These are phyloP conservation scores for Wickerhamomyces xylosicus DNA, from an alignment of 805 yeast genomes.

Conservation along the genomic window DNA sequence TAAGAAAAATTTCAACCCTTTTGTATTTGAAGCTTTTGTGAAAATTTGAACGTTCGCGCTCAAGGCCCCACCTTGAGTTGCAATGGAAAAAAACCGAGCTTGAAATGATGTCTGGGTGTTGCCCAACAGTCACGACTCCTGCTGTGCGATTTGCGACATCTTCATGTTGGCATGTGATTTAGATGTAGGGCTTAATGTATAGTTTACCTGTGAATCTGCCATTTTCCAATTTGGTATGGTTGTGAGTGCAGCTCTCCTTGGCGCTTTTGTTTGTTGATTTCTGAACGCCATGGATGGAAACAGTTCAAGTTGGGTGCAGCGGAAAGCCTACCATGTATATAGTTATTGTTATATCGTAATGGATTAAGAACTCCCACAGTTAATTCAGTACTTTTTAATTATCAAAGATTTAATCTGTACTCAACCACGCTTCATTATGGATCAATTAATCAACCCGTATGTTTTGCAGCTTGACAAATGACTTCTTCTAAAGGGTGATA, in stretches of 20 bases:
- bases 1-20: slow-evolving; percentile 5
- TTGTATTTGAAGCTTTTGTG: not conserved
- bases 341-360: too few relatives aligned
- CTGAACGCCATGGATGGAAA: too few relatives aligned
- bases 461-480: not conserved
- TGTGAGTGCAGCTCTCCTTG: not conserved
- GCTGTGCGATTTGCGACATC: not conserved
- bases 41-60: too few relatives aligned
- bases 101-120: slow-evolving; percentile 7
- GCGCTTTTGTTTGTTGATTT: not conserved
- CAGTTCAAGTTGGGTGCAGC: too few relatives aligned
- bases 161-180: not conserved
- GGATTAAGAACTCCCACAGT: too few relatives aligned
- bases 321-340: too few relatives aligned
- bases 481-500: too few relatives aligned
- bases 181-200: slow-evolving; percentile 1
- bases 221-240: not conserved
- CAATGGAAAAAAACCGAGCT: not conserved
- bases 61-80: too few relatives aligned
- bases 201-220: not conserved
- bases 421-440: slow-evolving; percentile 13
- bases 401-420: too few relatives aligned
- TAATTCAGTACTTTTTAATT: too few relatives aligned
- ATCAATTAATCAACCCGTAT: slow-evolving; percentile 15
- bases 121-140: not conserved